A percentile compares a stretch with the other conserved stretches of the same genome.
These are phyloP conservation scores for Pascua guehoae DNA, from an alignment of 1,284 basidiomycete species.

Conservation along the genomic window DNA sequence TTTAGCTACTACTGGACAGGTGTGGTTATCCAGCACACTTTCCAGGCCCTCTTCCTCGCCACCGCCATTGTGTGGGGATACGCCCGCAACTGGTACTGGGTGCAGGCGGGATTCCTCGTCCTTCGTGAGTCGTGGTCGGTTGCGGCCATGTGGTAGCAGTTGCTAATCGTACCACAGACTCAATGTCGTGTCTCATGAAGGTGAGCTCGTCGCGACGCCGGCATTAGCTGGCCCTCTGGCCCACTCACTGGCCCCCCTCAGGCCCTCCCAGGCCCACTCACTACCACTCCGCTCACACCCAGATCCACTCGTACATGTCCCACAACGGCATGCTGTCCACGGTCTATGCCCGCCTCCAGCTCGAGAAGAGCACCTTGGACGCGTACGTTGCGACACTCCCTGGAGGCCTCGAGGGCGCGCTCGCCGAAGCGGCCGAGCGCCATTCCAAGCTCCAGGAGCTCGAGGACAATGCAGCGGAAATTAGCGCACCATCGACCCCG, in stretches of 20 bases:
- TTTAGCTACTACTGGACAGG: slow-evolving; percentile 74
- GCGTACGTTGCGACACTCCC: slow-evolving; percentile 31
- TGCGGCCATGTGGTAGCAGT: not conserved
- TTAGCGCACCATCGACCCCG: slow-evolving; percentile 28
- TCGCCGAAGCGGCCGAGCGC: slow-evolving; percentile 34
- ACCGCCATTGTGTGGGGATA: slow-evolving; percentile 58
- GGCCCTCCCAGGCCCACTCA: too few relatives aligned
- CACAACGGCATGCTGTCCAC: slow-evolving; percentile 80
- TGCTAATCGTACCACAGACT: slow-evolving; percentile 25
- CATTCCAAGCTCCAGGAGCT: slow-evolving; percentile 35
- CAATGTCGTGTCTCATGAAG: slow-evolving; percentile 49
- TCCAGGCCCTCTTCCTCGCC: slow-evolving; percentile 68
- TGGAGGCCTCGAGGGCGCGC: slow-evolving; percentile 36
- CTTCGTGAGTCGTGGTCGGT: slow-evolving; percentile 54
- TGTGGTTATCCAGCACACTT: slow-evolving; percentile 68
- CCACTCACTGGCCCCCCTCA: too few relatives aligned
- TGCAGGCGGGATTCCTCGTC: slow-evolving; percentile 92
- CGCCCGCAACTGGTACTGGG: slow-evolving; percentile 89
- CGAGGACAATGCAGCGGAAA: slow-evolving; percentile 30
- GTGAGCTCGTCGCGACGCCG: slow-evolving; percentile 14
- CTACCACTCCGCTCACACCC: slow-evolving; percentile 11
- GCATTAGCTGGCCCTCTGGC: not conserved
- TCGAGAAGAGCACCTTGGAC: slow-evolving; percentile 36
- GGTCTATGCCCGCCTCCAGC: slow-evolving; percentile 45
- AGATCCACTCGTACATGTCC: slow-evolving; percentile 85